phyloP scores from a whole-genome alignment of 2,329 filamentous ascomycete genomes.

The Daldinia sp. region DNA sequence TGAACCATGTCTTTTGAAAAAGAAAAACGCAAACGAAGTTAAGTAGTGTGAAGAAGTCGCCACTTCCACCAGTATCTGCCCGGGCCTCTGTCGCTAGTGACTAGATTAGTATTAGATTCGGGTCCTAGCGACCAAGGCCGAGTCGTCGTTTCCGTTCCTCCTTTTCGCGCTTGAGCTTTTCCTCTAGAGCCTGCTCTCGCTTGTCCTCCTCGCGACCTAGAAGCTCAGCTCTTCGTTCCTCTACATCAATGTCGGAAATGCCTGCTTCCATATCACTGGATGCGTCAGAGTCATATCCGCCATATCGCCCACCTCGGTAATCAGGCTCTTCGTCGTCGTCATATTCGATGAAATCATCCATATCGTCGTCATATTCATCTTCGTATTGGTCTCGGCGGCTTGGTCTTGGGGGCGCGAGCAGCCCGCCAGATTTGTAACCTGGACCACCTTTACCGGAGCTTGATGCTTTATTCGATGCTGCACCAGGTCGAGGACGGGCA shows the following conservation, averaged over 20 bases:
- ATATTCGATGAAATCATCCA: conserved; percentile 70
- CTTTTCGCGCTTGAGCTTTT: conserved; percentile 46
- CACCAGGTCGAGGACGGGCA: conserved; percentile 63
- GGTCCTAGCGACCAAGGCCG: conserved; percentile 25
- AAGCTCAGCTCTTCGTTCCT: conserved; percentile 70
- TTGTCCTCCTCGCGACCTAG: conserved; percentile 75
- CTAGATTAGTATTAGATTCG: neutral
- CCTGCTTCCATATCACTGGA: conserved; percentile 84
- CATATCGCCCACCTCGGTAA: conserved; percentile 53
- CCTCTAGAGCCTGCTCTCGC: conserved; percentile 57
- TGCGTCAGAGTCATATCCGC: conserved; percentile 66
- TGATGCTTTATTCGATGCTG: conserved; percentile 45
- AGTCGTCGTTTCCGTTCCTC: conserved; percentile 44
- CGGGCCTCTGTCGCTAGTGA: neutral
- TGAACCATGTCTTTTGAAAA: conserved; percentile 14
- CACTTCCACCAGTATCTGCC: neutral
- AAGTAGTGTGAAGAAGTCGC: neutral
- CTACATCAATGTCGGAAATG: conserved; percentile 74
- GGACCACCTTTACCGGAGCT: conserved; percentile 24
- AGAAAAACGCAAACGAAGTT: conserved; percentile 2
- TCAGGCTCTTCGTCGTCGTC: conserved; percentile 62
- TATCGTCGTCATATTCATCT: conserved; percentile 68
- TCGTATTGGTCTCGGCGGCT: conserved; percentile 53
- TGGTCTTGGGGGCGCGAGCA: conserved; percentile 49
- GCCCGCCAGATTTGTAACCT: conserved; percentile 43